Conservation (phyloP, 768 basidiomycete genomes). For the Russula virescens region DNA sequence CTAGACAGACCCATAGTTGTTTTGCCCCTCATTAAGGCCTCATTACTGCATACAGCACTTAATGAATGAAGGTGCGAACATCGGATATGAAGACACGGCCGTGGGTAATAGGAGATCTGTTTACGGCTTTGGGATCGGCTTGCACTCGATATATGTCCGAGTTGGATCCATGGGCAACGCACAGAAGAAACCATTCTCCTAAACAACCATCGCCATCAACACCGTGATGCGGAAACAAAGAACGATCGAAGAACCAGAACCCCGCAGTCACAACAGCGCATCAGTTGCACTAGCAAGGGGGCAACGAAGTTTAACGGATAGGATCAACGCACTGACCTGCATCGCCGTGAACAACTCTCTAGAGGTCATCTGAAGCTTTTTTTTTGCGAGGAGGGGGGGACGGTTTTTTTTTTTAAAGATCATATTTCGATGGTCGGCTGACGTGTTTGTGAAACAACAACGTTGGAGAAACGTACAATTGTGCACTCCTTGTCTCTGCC, state of each 20-base stretch:
- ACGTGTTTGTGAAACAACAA: not conserved
- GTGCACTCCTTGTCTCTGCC: slow-evolving; percentile 48
- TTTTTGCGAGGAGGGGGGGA: not conserved
- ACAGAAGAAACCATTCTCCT: slow-evolving; percentile 53
- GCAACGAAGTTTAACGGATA: not conserved
- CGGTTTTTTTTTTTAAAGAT: too few relatives aligned
- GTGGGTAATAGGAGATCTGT: not conserved
- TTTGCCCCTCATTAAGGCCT: not conserved
- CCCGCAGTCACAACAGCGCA: not conserved
- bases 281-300: not conserved
- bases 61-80: not conserved
- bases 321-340: slow-evolving; percentile 48
- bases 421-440: not conserved
- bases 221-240: not conserved
- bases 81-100: not conserved
- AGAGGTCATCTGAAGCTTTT: slow-evolving; percentile 29
- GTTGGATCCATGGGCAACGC: slow-evolving; percentile 56
- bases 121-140: slow-evolving; percentile 45
- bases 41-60: not conserved
- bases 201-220: slow-evolving; percentile 1
- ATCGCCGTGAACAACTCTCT: slow-evolving; percentile 62
- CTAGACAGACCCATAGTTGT: not conserved
- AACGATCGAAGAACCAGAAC: not conserved
- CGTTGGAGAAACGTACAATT: not conserved
- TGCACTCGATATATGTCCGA: slow-evolving; percentile 65